Evolutionary conservation across 306 rosid species (phyloP).

Genomic region (Purshia tridentata): DNA sequence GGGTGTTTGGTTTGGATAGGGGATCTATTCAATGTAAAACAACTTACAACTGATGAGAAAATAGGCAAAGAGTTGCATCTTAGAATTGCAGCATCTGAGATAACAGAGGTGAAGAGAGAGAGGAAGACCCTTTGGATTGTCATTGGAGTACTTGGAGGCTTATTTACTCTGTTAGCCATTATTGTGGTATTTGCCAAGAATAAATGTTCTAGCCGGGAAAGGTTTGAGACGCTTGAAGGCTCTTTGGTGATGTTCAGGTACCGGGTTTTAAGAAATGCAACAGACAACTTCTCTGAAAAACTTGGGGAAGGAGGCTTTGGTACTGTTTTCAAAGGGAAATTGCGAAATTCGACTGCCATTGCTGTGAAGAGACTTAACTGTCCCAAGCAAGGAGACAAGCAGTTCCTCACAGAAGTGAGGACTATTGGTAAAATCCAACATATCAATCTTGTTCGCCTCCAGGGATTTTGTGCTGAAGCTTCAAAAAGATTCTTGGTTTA

Average conservation of each 20-base stretch:
- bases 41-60: neutral
- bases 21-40: neutral
- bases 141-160: constrained; percentile 11
- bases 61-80: constrained; percentile 16
- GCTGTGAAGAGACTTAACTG: constrained; percentile 46
- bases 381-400: constrained; percentile 33
- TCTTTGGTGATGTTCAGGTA: constrained; percentile 33
- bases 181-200: constrained; percentile 5
- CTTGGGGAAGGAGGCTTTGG: constrained; percentile 52
- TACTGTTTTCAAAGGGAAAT: constrained; percentile 39
- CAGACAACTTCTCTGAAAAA: constrained; percentile 39
- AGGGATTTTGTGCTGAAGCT: constrained; percentile 34
- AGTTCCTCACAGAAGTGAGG: constrained; percentile 40
- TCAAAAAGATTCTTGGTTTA: constrained; percentile 38
- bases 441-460: constrained; percentile 39
- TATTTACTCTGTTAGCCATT: neutral
- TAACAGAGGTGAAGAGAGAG: neutral
- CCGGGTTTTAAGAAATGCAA: constrained; percentile 32
- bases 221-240: constrained; percentile 22
- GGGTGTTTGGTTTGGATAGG: constrained; percentile 24
- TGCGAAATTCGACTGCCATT: constrained; percentile 24
- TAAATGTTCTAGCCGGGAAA: neutral
- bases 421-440: constrained; percentile 46
- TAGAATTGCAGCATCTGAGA: constrained; percentile 6
- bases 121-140: constrained; percentile 8